Percentiles rank a stretch among this genome's conserved stretches.
These are phyloP conservation scores for Protomyces inundatus DNA, from an alignment of 1,139 yeast species.

Conservation along the genomic window DNA sequence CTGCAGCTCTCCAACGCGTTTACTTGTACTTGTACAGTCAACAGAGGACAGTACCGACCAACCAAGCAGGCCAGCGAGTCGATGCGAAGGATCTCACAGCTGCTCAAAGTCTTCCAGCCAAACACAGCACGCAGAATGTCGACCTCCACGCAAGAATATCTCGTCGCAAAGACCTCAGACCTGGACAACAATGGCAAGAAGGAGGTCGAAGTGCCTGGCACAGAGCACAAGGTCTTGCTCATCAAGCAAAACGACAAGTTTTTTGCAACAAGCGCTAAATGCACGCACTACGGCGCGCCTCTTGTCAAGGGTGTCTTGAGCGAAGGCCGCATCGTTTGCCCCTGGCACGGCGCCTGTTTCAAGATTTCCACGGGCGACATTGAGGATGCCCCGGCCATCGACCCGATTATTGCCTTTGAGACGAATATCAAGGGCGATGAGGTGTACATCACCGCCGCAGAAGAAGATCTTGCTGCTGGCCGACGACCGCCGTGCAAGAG, in stretches of 20 bases:
- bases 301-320: slow-evolving; percentile 27
- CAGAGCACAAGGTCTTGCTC: slow-evolving; percentile 23
- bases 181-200: slow-evolving; percentile 21
- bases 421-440: slow-evolving; percentile 21
- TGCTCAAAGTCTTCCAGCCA: neutral
- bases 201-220: slow-evolving; percentile 17
- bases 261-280: slow-evolving; percentile 22
- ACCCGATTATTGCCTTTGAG: slow-evolving; percentile 21
- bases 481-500: slow-evolving; percentile 15
- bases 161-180: slow-evolving; percentile 17
- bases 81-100: neutral
- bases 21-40: no score
- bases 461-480: slow-evolving; percentile 10
- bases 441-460: slow-evolving; percentile 27
- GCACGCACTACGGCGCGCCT: slow-evolving; percentile 30
- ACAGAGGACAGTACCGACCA: no score
- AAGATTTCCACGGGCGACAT: slow-evolving; percentile 27
- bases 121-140: neutral
- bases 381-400: slow-evolving; percentile 30
- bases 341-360: slow-evolving; percentile 30
- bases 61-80: neutral
- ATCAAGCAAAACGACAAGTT: slow-evolving; percentile 21
- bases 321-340: slow-evolving; percentile 28
- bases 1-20: no score
- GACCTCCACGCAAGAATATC: slow-evolving; percentile 1